phyloP scores from a whole-genome alignment of 176 grass and related monocot genomes.

The Oropetium thomaeum region DNA sequence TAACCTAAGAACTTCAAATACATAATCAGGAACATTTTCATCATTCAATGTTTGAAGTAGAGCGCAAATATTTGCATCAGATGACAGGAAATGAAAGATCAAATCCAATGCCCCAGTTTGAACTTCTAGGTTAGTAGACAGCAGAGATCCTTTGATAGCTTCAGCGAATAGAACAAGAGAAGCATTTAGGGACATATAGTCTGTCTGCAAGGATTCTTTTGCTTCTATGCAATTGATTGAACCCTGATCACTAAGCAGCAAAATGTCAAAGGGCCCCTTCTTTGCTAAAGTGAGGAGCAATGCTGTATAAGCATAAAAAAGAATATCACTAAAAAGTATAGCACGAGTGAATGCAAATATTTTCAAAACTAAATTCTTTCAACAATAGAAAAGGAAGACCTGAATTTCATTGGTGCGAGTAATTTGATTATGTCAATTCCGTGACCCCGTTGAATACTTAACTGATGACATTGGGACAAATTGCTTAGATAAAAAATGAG shows the following conservation, averaged over 20 bases:
- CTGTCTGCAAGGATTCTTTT: slow-evolving; percentile 33
- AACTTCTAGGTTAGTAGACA: slow-evolving; percentile 79
- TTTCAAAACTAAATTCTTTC: background rate
- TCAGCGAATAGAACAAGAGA: slow-evolving; percentile 79
- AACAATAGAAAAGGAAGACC: slow-evolving; percentile 12
- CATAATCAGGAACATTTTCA: slow-evolving; percentile 84
- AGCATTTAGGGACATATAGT: slow-evolving; percentile 32
- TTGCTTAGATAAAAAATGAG: background rate
- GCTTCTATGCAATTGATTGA: slow-evolving; percentile 42
- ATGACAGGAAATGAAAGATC: slow-evolving; percentile 81
- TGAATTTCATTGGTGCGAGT: background rate
- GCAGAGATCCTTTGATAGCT: slow-evolving; percentile 85
- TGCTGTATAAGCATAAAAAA: slow-evolving; percentile 53
- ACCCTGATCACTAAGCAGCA: slow-evolving; percentile 38
- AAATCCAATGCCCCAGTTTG: slow-evolving; percentile 79
- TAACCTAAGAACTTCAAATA: slow-evolving; percentile 84
- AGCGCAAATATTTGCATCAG: slow-evolving; percentile 42
- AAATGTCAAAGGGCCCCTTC: slow-evolving; percentile 52
- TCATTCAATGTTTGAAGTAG: slow-evolving; percentile 74
- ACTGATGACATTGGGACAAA: background rate
- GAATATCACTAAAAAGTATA: slow-evolving; percentile 28
- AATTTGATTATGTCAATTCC: slow-evolving; percentile 21
- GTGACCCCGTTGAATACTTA: background rate
- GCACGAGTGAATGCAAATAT: slow-evolving; percentile 11
- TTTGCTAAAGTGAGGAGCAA: slow-evolving; percentile 69